A percentile compares a stretch with the other conserved stretches of the same genome.
phyloP scores from a whole-genome alignment of 2,329 filamentous ascomycete species.

The Cladosporium sp. region DNA sequence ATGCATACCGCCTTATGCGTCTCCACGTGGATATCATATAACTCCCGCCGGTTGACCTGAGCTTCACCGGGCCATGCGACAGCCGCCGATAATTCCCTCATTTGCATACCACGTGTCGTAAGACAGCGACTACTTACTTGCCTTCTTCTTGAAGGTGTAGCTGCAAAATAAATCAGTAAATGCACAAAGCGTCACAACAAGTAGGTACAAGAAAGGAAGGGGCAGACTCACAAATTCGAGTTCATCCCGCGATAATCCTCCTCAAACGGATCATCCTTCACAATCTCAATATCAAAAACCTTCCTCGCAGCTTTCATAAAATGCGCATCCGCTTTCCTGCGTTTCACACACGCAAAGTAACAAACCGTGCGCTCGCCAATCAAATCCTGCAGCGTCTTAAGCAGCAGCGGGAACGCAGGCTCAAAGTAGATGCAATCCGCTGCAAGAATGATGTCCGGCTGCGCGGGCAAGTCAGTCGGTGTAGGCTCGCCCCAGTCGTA shows the following conservation, averaged over 20 bases:
- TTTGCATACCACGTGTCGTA: neutral
- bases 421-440: slow-evolving; percentile 98
- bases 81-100: neutral
- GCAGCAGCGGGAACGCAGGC: slow-evolving; percentile 83
- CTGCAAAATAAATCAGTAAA: slow-evolving; percentile 13
- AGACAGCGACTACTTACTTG: neutral
- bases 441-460: slow-evolving; percentile 80
- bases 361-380: slow-evolving; percentile 63
- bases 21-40: slow-evolving; percentile 1
- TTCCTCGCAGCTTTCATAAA: slow-evolving; percentile 51
- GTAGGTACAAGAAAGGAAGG: no score
- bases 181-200: no score
- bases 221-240: slow-evolving; percentile 49
- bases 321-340: slow-evolving; percentile 63
- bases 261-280: slow-evolving; percentile 47
- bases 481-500: slow-evolving; percentile 68
- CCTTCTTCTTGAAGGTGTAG: slow-evolving; percentile 23
- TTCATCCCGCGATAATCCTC: slow-evolving; percentile 44
- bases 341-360: slow-evolving; percentile 93
- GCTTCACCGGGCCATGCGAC: neutral
- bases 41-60: neutral
- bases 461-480: slow-evolving; percentile 42
- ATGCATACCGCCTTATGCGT: neutral
- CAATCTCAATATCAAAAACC: slow-evolving; percentile 44
- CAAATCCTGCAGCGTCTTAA: slow-evolving; percentile 71